Evolutionary conservation across 2,329 filamentous ascomycete species (phyloP).

Genomic region (Ceratocystis smalleyi): DNA sequence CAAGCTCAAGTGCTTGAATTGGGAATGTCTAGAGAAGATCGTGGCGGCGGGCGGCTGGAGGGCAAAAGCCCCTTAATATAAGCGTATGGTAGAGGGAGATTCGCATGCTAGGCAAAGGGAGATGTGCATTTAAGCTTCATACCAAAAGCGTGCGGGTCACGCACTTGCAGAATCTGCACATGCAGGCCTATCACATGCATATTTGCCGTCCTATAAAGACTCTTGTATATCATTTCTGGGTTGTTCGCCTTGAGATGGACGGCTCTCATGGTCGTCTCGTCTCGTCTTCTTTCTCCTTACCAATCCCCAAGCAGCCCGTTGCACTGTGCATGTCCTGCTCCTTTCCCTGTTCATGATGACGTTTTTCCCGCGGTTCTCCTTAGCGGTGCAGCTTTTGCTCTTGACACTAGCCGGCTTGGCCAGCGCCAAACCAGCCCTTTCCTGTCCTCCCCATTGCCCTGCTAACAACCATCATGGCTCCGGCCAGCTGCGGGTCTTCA

Average conservation of each 20-base stretch:
- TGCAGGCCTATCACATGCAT: no score
- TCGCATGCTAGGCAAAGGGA: neutral
- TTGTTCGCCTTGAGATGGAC: no score
- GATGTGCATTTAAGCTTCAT: neutral
- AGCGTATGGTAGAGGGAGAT: neutral
- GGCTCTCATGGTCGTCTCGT: neutral
- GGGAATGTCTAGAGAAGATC: neutral
- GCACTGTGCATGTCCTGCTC: neutral
- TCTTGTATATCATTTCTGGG: neutral
- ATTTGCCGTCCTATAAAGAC: neutral
- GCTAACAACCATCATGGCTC: neutral
- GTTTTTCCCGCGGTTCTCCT: neutral
- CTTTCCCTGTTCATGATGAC: neutral
- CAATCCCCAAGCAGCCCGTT: neutral
- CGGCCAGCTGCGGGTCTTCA: slow-evolving; percentile 18
- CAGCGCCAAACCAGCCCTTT: neutral
- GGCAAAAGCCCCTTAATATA: neutral
- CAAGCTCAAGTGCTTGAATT: neutral
- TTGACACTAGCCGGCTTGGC: neutral
- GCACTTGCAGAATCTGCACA: neutral
- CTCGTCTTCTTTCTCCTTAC: neutral
- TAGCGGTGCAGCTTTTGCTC: neutral
- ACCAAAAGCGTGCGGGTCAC: neutral
- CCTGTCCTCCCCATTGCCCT: neutral
- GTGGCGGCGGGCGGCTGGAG: neutral